A percentile compares a stretch with the other conserved stretches of the same genome.
Evolutionary conservation across 2,329 filamentous ascomycete genomes (phyloP).

Genomic region (Xylaria sp.): DNA sequence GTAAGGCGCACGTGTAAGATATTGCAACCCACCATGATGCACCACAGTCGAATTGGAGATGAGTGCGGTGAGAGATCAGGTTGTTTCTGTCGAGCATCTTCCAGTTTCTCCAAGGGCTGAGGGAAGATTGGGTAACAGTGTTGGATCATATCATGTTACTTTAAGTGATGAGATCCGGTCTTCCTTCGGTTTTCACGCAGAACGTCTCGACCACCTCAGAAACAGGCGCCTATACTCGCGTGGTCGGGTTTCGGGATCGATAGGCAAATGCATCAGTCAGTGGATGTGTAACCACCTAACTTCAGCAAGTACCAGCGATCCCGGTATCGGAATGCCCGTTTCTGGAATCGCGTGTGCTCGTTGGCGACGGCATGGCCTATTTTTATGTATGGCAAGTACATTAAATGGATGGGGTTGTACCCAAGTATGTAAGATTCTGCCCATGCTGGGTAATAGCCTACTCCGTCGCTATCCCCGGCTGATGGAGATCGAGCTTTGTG

Average conservation of each 20-base stretch:
- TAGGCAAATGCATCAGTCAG: neutral
- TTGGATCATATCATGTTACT: slow-evolving; percentile 21
- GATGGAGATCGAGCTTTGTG: neutral
- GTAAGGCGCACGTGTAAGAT: slow-evolving; percentile 33
- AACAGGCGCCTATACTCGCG: neutral
- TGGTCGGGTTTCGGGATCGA: neutral
- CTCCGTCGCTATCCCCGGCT: slow-evolving; percentile 7
- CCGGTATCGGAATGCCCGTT: slow-evolving; percentile 1
- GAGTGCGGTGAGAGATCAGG: neutral
- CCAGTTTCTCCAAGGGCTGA: slow-evolving; percentile 17
- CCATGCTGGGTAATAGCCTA: neutral
- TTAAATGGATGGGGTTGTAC: neutral
- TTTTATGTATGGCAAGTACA: neutral
- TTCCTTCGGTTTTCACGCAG: slow-evolving; percentile 7
- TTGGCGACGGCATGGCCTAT: neutral
- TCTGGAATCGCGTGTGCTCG: neutral
- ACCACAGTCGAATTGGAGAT: slow-evolving; percentile 8
- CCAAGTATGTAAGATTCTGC: neutral
- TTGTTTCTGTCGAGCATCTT: neutral
- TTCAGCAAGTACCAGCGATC: slow-evolving; percentile 4
- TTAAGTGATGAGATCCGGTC: neutral
- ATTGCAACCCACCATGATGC: slow-evolving; percentile 36
- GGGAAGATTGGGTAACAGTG: slow-evolving; percentile 16
- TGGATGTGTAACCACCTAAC: neutral
- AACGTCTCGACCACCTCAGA: neutral